These are phyloP conservation scores for Penicillium crustosum DNA, from an alignment of 2,329 filamentous ascomycete genomes.

Conservation along the genomic window DNA sequence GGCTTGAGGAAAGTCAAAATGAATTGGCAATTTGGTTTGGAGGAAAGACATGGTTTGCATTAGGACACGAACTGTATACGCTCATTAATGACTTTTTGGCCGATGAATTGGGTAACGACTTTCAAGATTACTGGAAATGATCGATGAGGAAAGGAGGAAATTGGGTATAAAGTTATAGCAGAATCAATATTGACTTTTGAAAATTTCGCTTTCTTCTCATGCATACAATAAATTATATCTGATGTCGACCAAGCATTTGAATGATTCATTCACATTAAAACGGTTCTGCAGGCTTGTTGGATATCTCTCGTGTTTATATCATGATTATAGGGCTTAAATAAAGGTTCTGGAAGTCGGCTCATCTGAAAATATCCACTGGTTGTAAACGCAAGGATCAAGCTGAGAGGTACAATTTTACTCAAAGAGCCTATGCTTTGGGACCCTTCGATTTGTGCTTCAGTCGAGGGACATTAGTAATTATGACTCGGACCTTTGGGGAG, in stretches of 20 bases:
- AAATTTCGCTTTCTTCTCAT: neutral
- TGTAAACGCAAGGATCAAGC: too few species aligned
- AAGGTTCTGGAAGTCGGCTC: too few species aligned
- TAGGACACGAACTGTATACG: constrained; percentile 25
- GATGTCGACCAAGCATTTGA: too few species aligned
- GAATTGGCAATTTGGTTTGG: neutral
- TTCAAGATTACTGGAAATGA: neutral
- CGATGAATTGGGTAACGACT: neutral
- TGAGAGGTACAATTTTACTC: neutral
- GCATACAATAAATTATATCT: neutral
- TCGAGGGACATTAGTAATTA: neutral
- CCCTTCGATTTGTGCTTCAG: neutral
- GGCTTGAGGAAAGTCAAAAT: neutral
- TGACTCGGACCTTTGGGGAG: constrained; percentile 45
- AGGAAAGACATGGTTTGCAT: constrained; percentile 15
- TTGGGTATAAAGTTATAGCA: neutral
- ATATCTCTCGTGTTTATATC: too few species aligned
- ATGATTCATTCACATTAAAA: neutral
- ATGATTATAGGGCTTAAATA: neutral
- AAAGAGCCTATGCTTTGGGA: neutral
- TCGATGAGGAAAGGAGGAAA: neutral
- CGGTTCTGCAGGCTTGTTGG: accelerated
- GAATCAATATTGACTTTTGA: neutral
- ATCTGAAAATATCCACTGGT: neutral
- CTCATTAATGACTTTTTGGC: constrained; percentile 17